These are phyloP conservation scores for Xylaria sp. DNA, from an alignment of 2,329 filamentous ascomycete species.

Conservation along the genomic window DNA sequence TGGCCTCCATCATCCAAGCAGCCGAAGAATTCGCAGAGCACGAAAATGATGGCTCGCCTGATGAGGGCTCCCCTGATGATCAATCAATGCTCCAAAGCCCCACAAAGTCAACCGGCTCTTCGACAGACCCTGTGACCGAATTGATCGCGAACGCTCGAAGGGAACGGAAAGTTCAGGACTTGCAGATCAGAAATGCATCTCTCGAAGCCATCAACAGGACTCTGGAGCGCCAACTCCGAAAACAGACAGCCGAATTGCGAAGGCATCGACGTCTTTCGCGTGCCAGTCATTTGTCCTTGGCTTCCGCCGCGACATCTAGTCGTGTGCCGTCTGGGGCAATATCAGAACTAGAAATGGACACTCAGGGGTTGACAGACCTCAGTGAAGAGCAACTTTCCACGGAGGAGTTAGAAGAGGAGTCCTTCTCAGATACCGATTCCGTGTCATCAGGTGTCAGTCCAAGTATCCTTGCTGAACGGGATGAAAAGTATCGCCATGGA, in stretches of 20 bases:
- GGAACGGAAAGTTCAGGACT: constrained; percentile 93
- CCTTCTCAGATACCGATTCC: constrained; percentile 55
- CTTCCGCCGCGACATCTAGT: constrained; percentile 57
- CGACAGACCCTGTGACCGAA: constrained; percentile 74
- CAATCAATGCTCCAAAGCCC: constrained; percentile 63
- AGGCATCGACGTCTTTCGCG: constrained; percentile 87
- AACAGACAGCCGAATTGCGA: constrained; percentile 88
- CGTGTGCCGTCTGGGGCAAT: constrained; percentile 57
- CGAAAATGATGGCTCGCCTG: constrained; percentile 47
- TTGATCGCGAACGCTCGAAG: constrained; percentile 87
- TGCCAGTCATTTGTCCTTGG: constrained; percentile 76
- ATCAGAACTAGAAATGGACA: constrained; percentile 56
- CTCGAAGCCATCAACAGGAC: constrained; percentile 94
- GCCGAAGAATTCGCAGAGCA: constrained; percentile 60
- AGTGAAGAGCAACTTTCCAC: constrained; percentile 56
- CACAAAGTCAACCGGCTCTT: constrained; percentile 63
- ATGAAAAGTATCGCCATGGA: constrained; percentile 68
- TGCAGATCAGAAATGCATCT: constrained; percentile 96
- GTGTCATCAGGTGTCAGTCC: constrained; percentile 54
- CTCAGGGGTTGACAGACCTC: constrained; percentile 61
- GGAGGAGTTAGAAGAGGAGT: constrained; percentile 63
- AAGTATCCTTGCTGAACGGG: constrained; percentile 53
- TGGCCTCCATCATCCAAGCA: constrained; percentile 66
- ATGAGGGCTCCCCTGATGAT: constrained; percentile 48
- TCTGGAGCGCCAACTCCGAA: constrained; percentile 88